Percentiles rank a stretch among this genome's conserved stretches.
Evolutionary conservation across 768 basidiomycete species (phyloP).

Genomic region (Collybia sp.): DNA sequence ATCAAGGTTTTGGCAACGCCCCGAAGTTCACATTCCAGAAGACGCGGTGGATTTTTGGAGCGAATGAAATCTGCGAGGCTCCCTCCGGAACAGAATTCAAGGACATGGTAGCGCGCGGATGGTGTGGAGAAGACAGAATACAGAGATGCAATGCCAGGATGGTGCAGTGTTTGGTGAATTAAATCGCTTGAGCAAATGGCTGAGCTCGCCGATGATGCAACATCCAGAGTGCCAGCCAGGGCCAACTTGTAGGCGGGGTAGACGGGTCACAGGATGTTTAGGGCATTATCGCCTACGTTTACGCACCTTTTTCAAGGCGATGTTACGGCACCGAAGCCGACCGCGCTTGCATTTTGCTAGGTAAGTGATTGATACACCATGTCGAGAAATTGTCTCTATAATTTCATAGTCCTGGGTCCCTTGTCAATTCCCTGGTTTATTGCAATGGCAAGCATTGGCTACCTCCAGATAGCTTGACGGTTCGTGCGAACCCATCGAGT

Average conservation of each 20-base stretch:
- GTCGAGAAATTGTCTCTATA: constrained; percentile 23
- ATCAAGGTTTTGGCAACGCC: constrained; percentile 31
- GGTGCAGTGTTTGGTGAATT: constrained; percentile 38
- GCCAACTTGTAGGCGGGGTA: no score
- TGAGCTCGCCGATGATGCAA: constrained; percentile 4
- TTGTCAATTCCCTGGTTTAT: background rate
- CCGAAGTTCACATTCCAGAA: constrained; percentile 31
- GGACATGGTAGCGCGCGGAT: constrained; percentile 28
- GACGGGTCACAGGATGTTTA: no score
- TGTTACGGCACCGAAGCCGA: constrained; percentile 33
- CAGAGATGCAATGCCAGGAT: constrained; percentile 45
- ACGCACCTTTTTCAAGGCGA: constrained; percentile 39
- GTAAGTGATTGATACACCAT: constrained; percentile 22
- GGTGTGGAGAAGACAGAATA: constrained; percentile 33
- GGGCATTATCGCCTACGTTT: no score
- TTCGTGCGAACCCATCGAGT: no score
- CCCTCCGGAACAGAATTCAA: constrained; percentile 42
- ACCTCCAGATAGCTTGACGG: no score
- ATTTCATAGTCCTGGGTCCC: constrained; percentile 33
- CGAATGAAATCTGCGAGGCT: constrained; percentile 26
- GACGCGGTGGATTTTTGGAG: constrained; percentile 11
- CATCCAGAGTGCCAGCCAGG: no score
- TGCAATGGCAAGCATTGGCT: no score
- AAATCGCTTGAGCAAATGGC: constrained; percentile 6
- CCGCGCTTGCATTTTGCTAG: constrained; percentile 40